phyloP scores from a whole-genome alignment of 2,329 filamentous ascomycete species.

The Harringtonia aguacate region DNA sequence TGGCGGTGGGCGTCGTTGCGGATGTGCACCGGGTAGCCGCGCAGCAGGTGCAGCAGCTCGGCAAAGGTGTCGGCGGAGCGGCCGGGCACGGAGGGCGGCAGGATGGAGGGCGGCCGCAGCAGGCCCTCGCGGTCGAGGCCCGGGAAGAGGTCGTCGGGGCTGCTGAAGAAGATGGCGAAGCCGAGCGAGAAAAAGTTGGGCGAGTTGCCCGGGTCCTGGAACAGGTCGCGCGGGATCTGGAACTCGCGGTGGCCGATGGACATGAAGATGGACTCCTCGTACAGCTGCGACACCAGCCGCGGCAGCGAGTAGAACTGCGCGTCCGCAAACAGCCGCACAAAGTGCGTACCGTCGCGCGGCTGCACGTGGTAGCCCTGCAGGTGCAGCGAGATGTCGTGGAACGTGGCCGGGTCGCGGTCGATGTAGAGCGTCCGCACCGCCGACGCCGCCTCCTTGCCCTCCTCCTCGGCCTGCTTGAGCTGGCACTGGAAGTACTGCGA shows the following conservation, averaged over 20 bases:
- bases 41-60: slow-evolving; percentile 69
- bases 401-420: slow-evolving; percentile 82
- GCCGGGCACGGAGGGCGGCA: slow-evolving; percentile 70
- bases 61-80: slow-evolving; percentile 75
- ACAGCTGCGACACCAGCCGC: slow-evolving; percentile 79
- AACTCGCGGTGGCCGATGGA: slow-evolving; percentile 81
- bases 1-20: slow-evolving; percentile 65
- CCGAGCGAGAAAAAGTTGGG: slow-evolving; percentile 94
- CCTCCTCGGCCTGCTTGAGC: slow-evolving; percentile 51
- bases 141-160: slow-evolving; percentile 71
- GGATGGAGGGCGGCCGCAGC: slow-evolving; percentile 76
- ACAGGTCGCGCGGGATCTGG: slow-evolving; percentile 80
- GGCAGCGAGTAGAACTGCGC: slow-evolving; percentile 84
- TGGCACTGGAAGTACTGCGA: slow-evolving; percentile 88
- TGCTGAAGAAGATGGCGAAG: slow-evolving; percentile 78
- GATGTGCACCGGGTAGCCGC: slow-evolving; percentile 75
- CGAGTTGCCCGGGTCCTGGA: slow-evolving; percentile 75
- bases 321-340: slow-evolving; percentile 86
- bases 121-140: slow-evolving; percentile 70
- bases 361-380: slow-evolving; percentile 84
- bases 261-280: slow-evolving; percentile 85
- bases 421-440: slow-evolving; percentile 79
- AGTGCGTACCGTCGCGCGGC: slow-evolving; percentile 74
- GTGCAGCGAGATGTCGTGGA: slow-evolving; percentile 80
- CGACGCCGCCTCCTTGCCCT: slow-evolving; percentile 37